Evolutionary conservation across 208 protist species (phyloP).

Genomic region (Trypanosoma rangeli): DNA sequence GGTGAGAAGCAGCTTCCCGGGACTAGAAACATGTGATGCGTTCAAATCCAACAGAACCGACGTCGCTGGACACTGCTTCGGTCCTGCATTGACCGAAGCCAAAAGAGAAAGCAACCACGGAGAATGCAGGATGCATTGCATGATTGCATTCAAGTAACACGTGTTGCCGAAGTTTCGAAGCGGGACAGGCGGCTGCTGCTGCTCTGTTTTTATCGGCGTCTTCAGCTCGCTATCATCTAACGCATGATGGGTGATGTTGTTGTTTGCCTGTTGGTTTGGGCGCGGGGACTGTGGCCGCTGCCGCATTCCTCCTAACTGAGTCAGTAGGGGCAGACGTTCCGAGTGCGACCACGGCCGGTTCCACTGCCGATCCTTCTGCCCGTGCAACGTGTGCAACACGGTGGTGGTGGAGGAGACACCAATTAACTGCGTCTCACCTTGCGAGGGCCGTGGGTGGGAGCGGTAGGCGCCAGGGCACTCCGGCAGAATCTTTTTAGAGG

Average conservation of each 20-base stretch:
- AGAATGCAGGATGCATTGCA: constrained; percentile 92
- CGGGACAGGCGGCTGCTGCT: constrained; percentile 25
- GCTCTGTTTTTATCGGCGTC: neutral
- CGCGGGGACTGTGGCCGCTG: neutral
- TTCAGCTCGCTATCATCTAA: neutral
- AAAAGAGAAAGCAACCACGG: constrained; percentile 47
- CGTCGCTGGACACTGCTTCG: constrained; percentile 27
- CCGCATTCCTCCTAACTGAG: neutral
- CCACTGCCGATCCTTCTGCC: neutral
- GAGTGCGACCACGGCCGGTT: neutral
- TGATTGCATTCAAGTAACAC: constrained; percentile 95
- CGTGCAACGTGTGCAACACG: neutral
- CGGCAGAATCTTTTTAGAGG: neutral
- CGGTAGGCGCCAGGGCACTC: neutral
- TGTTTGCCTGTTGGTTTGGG: neutral
- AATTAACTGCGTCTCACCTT: neutral
- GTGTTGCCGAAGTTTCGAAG: constrained; percentile 94
- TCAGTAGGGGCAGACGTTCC: neutral
- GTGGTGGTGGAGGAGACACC: neutral
- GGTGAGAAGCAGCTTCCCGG: constrained; percentile 41
- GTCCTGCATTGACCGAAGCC: constrained; percentile 20
- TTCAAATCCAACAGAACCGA: constrained; percentile 48
- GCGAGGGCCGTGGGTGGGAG: neutral
- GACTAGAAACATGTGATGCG: neutral
- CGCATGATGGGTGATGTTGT: neutral